Conservation (phyloP, 208 protist genomes). For the Balamuthia mandrillaris region DNA sequence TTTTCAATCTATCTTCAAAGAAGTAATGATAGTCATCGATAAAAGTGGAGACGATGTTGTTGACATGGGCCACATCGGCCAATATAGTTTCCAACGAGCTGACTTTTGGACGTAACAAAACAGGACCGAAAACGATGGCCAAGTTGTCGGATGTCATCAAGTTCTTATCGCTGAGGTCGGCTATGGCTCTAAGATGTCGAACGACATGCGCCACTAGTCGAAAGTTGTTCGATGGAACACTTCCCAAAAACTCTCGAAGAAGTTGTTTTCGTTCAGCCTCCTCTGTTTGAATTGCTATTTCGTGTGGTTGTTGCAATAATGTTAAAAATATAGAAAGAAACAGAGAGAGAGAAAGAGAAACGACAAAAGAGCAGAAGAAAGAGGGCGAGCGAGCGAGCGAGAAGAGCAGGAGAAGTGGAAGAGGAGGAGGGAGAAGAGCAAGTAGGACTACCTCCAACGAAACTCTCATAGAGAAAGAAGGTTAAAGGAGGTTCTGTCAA, state of each 20-base stretch:
- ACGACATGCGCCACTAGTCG: not conserved
- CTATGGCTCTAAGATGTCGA: not conserved
- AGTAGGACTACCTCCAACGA: not conserved
- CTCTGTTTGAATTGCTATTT: constrained; percentile 23
- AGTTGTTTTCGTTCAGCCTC: not conserved
- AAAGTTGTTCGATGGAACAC: not conserved
- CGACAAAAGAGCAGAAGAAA: not conserved
- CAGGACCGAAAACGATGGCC: constrained; percentile 34
- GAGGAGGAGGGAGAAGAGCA: not conserved
- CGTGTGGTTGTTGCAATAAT: not conserved
- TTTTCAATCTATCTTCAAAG: constrained; percentile 21
- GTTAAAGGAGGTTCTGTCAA: constrained; percentile 3
- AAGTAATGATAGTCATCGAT: constrained; percentile 30
- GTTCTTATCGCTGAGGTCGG: not conserved
- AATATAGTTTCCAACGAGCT: not conserved
- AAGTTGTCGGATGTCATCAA: constrained; percentile 35
- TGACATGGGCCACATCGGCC: constrained; percentile 29
- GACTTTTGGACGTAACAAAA: not conserved
- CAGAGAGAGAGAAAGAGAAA: not conserved
- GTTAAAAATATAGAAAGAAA: not conserved
- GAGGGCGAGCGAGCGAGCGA: not conserved
- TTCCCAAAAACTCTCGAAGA: too few relatives aligned
- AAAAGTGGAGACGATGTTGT: constrained; percentile 7
- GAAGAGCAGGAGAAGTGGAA: not conserved
- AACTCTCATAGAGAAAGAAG: not conserved